Percentiles rank a stretch among this genome's conserved stretches.
phyloP scores from a whole-genome alignment of 257 asterid genomes.

The Orobanche coerulescens region DNA sequence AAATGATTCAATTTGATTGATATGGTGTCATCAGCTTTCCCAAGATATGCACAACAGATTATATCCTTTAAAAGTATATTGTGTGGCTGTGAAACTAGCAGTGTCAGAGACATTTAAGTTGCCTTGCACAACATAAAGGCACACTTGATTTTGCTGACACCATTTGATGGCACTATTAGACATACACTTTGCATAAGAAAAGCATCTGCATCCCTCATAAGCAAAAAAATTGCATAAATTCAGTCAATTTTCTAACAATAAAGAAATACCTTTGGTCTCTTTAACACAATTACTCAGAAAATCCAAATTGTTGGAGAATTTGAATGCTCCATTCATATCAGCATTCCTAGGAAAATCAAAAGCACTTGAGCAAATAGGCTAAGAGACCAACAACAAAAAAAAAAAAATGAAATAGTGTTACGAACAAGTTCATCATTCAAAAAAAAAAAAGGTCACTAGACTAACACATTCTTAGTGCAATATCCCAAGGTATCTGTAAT shows the following conservation, averaged over 20 bases:
- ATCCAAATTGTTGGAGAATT: constrained; percentile 62
- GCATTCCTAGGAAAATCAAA: constrained; percentile 48
- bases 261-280: constrained; percentile 51
- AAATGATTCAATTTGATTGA: not conserved
- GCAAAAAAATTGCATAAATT: not conserved
- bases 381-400: constrained; percentile 6
- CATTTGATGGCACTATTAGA: not conserved
- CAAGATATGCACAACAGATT: not conserved
- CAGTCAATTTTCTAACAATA: not conserved
- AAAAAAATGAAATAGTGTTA: not conserved
- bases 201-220: not conserved
- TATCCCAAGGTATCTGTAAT: constrained; percentile 54
- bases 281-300: constrained; percentile 69
- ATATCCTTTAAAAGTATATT: not conserved
- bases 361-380: constrained; percentile 18
- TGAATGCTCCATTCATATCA: constrained; percentile 77
- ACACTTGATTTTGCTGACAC: constrained; percentile 5
- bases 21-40: not conserved
- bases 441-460: constrained; percentile 11
- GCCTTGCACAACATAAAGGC: not conserved
- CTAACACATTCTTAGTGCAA: constrained; percentile 83
- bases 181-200: not conserved
- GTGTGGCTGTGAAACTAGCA: not conserved
- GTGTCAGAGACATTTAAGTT: not conserved
- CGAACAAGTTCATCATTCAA: constrained; percentile 5